Percentiles rank a stretch among this genome's conserved stretches.
Conservation (phyloP, 495 filamentous ascomycete species). For the Lophiotrema nucula region DNA sequence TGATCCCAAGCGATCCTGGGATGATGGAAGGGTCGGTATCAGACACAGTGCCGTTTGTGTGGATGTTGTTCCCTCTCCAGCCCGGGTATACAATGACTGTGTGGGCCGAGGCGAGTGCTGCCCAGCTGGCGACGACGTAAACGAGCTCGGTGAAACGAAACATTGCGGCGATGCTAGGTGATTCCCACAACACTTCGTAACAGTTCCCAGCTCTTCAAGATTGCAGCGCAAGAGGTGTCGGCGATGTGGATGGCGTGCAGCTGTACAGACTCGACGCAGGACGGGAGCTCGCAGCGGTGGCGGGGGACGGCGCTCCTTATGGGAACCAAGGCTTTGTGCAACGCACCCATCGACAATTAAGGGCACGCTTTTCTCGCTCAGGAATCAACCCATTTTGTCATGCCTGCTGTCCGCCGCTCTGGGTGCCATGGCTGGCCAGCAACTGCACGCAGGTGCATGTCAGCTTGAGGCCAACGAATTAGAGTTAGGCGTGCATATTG, state of each 20-base stretch:
- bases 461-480: constrained; percentile 18
- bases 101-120: constrained; percentile 64
- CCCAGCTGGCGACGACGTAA: constrained; percentile 38
- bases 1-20: constrained; percentile 49
- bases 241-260: neutral
- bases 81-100: constrained; percentile 90
- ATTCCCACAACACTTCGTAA: too few species aligned
- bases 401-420: neutral
- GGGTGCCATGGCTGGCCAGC: constrained; percentile 7
- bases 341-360: neutral
- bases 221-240: too few species aligned
- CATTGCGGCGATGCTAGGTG: constrained; percentile 4
- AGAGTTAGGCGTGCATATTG: neutral
- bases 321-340: neutral
- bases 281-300: neutral
- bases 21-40: constrained; percentile 34
- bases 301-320: constrained; percentile 10
- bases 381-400: neutral
- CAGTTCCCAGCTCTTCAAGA: neutral
- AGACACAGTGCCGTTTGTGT: constrained; percentile 61
- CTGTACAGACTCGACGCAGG: constrained; percentile 3
- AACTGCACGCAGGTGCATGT: constrained; percentile 9
- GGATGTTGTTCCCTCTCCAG: constrained; percentile 90
- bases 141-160: constrained; percentile 39
- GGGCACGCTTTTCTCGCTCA: too few species aligned